A percentile compares a stretch with the other conserved stretches of the same genome.
Evolutionary conservation across 2,329 filamentous ascomycete species (phyloP).

Genomic region (Arthrocladium fulminans): DNA sequence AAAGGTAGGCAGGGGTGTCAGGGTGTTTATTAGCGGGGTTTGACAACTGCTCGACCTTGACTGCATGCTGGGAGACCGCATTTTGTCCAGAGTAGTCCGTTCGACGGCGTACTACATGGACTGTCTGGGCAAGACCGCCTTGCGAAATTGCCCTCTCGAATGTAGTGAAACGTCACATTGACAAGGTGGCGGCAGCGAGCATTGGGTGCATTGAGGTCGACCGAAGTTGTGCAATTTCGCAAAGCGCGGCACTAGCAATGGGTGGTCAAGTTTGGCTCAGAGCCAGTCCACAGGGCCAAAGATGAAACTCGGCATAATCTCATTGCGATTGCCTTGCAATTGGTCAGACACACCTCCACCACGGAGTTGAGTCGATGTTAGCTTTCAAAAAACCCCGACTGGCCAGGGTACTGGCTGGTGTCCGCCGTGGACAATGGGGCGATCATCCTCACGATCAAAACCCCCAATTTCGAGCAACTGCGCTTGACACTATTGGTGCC

Average conservation of each 20-base stretch:
- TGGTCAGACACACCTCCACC: background rate
- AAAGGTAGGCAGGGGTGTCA: constrained; percentile 2
- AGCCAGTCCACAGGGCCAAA: background rate
- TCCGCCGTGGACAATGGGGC: background rate
- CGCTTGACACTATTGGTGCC: too few species aligned
- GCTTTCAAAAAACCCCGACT: background rate
- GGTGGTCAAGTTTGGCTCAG: background rate
- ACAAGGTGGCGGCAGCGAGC: background rate
- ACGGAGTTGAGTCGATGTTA: background rate
- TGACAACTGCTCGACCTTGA: background rate
- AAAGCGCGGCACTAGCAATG: background rate
- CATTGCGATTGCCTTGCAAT: background rate
- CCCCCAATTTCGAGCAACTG: background rate
- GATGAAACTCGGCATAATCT: background rate
- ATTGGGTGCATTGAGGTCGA: constrained; percentile 2
- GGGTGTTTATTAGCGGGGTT: background rate
- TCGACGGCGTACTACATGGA: background rate
- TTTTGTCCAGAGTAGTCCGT: background rate
- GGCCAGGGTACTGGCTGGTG: background rate
- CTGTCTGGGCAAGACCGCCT: background rate
- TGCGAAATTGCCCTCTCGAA: background rate
- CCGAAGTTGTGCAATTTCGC: background rate
- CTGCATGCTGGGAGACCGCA: background rate
- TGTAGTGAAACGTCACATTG: background rate
- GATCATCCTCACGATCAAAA: background rate